Base-by-base conservation (phyloP, 768 basidiomycete species). In the Antrodiella citrinella region DNA sequence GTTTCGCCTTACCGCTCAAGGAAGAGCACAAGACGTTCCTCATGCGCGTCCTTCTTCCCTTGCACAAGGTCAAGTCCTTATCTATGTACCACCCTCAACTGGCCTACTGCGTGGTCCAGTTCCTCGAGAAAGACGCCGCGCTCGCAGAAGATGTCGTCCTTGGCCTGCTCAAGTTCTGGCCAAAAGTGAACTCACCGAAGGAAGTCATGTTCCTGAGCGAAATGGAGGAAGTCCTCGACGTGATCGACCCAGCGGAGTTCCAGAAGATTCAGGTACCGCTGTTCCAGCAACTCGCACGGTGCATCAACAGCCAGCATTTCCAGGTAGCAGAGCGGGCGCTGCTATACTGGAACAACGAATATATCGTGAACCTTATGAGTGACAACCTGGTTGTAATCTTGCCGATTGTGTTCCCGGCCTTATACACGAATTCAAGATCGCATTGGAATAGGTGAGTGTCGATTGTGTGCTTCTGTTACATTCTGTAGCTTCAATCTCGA, bases 171-270 rank as follows among this genome's bases (percentile, higher is more conserved):
- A 86, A 87, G 67, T 99, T 78, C 68, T 99, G 96, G 96, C 96
- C 96, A 25, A 98, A 98, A 68, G 96, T 99, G 59, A 98, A 99
- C 68, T 92, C 90, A 26, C 94, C 94, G 13, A 99, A 99, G 72
- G 96, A 99, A 63, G 96, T 98, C 67, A 99, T 99, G 96, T 99
- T 90, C 72, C 74, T 99, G 51, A 97, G 97, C 68, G 96, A 99
- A 72, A 91, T 99, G 48, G 96, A 99, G 69, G 96, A 99, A 73
- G 89, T 99, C 3, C 70, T 99, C 54, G 96, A 99, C 68, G 96
- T 99, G 52, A 97, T 96, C 57, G 94, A 98, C 61, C 92, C 92
- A 1, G 78, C 78, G 49, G 94, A 98, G 69, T 99, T 99, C 71
- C 84, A 84, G 67, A 98, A 98, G 77, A 89, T 98, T 53, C 90